phyloP scores from a whole-genome alignment of 2,329 filamentous ascomycete genomes.

The Aspergillus brunneoviolaceus region DNA sequence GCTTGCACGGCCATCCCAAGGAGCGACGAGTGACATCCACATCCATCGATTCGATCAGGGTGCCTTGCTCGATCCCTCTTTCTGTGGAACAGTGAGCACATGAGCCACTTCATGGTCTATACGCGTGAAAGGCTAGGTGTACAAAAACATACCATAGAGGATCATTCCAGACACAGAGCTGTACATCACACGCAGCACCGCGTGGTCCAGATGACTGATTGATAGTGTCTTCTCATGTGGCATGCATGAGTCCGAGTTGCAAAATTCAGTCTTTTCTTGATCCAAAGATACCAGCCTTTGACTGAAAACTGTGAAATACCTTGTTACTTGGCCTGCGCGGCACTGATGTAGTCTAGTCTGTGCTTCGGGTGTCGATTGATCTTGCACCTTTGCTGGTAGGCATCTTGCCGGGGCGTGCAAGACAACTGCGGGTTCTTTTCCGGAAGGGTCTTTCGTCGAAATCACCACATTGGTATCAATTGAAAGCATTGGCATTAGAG shows the following conservation, averaged over 20 bases:
- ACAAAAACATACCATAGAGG: background rate
- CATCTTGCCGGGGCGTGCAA: background rate
- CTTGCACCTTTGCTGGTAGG: background rate
- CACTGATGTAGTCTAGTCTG: background rate
- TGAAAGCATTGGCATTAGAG: background rate
- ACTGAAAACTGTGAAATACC: background rate
- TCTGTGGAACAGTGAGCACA: background rate
- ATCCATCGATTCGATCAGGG: background rate
- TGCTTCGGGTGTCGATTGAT: background rate
- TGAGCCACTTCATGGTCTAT: too few species aligned
- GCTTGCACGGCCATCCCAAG: background rate
- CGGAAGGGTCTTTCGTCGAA: background rate
- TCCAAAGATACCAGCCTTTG: background rate
- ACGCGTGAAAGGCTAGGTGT: background rate
- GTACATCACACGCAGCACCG: background rate
- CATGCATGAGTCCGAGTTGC: background rate
- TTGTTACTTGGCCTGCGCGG: background rate
- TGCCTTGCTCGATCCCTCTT: background rate
- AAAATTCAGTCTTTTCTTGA: background rate
- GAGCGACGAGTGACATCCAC: background rate
- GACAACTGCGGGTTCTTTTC: background rate
- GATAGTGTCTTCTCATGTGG: background rate
- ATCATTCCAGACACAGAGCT: background rate
- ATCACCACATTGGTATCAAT: background rate
- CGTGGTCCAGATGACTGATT: background rate